A percentile compares a stretch with the other conserved stretches of the same genome.
These are phyloP conservation scores for Ogataea ganodermae DNA, from an alignment of 805 yeast species.

Conservation along the genomic window DNA sequence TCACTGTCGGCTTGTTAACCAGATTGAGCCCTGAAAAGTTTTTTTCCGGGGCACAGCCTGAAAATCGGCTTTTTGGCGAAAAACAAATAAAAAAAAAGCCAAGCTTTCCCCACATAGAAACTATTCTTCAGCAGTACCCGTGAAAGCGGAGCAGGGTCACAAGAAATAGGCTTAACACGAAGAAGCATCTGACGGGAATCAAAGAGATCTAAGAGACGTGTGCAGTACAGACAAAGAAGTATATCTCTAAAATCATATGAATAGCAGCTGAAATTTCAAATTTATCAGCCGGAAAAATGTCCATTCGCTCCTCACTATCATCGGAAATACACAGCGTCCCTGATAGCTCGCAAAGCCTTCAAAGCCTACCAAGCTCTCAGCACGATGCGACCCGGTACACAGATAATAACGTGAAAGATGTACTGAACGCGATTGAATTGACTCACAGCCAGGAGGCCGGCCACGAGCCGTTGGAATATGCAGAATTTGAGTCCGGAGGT, in stretches of 20 bases:
- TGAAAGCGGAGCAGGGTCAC: not conserved
- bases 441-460: not conserved
- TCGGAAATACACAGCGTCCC: constrained; percentile 1
- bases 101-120: not conserved
- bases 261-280: not conserved
- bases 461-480: not conserved
- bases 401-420: not conserved
- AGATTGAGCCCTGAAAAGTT: constrained; percentile 5
- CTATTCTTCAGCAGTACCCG: not conserved
- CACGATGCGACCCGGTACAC: not conserved
- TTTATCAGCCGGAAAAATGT: not conserved
- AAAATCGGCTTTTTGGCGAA: not conserved
- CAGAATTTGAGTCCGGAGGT: not conserved
- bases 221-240: too few species aligned
- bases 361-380: not conserved
- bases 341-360: not conserved
- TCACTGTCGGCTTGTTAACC: too few species aligned
- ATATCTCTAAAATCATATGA: too few species aligned
- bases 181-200: too few species aligned
- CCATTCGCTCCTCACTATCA: not conserved
- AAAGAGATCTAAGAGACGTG: too few species aligned
- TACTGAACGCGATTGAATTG: not conserved
- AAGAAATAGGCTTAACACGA: too few species aligned
- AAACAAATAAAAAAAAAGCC: too few species aligned
- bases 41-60: constrained; percentile 2